Percentiles rank a stretch among this genome's conserved stretches.
Conservation (phyloP, 1,139 yeast genomes). For the Meyerozyma guilliermondii region DNA sequence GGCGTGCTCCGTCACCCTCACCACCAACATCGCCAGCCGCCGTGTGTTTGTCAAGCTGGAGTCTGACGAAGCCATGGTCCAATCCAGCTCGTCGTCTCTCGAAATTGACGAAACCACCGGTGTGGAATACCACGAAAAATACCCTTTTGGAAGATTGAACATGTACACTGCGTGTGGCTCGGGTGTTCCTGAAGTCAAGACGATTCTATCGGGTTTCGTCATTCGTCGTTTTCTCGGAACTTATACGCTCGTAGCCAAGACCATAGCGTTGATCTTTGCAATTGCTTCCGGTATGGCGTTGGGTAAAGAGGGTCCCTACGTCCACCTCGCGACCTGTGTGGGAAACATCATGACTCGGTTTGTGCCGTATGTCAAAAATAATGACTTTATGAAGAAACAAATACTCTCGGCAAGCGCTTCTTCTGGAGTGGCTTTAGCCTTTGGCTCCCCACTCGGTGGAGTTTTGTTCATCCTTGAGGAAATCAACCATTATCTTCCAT, state of each 20-base stretch:
- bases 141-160: constrained; percentile 12
- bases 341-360: constrained; percentile 55
- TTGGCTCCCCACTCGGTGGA: constrained; percentile 69
- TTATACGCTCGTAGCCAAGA: constrained; percentile 48
- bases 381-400: constrained; percentile 54
- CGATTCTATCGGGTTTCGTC: constrained; percentile 52
- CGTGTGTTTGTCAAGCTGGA: constrained; percentile 4
- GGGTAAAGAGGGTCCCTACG: constrained; percentile 74
- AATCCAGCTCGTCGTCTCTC: background rate
- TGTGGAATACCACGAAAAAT: constrained; percentile 6
- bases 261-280: constrained; percentile 49
- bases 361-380: constrained; percentile 44
- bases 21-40: constrained; percentile 40
- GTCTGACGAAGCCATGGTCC: background rate
- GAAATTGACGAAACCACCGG: background rate
- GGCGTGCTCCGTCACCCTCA: constrained; percentile 46
- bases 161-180: constrained; percentile 58
- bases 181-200: constrained; percentile 63
- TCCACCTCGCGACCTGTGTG: constrained; percentile 63
- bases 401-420: constrained; percentile 60
- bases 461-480: constrained; percentile 63
- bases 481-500: constrained; percentile 55
- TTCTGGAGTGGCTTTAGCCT: constrained; percentile 68
- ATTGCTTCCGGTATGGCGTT: constrained; percentile 63
- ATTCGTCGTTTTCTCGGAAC: constrained; percentile 53